phyloP scores from a whole-genome alignment of 2,329 filamentous ascomycete genomes.

The Calonectria multiphialidica region DNA sequence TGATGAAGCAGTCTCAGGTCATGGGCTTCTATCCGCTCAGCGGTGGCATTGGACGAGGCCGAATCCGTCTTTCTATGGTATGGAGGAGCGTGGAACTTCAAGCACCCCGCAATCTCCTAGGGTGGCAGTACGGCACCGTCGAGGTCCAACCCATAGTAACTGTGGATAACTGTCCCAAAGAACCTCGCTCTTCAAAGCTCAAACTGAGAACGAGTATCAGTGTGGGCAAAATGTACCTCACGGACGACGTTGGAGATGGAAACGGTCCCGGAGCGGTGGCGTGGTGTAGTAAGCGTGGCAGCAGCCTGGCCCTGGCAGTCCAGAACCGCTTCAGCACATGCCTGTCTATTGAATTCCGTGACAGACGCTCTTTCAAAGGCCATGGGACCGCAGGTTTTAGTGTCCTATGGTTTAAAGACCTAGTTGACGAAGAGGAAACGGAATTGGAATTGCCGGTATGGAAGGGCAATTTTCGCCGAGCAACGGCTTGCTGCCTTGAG shows the following conservation, averaged over 20 bases:
- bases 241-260: conserved; percentile 53
- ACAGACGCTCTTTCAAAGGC: conserved; percentile 51
- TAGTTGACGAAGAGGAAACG: conserved; percentile 74
- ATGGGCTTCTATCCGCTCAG: conserved; percentile 75
- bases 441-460: conserved; percentile 72
- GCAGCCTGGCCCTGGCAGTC: conserved; percentile 63
- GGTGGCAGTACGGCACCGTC: conserved; percentile 80
- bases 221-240: conserved; percentile 67
- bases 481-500: conserved; percentile 57
- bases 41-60: conserved; percentile 80
- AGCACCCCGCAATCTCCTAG: conserved; percentile 68
- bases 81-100: conserved; percentile 78
- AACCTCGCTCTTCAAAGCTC: conserved; percentile 63
- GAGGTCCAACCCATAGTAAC: conserved; percentile 68
- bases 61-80: conserved; percentile 77
- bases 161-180: conserved; percentile 57
- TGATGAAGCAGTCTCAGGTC: conserved; percentile 73
- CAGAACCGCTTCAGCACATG: conserved; percentile 67
- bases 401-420: conserved; percentile 77
- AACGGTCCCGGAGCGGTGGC: conserved; percentile 28
- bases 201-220: conserved; percentile 71
- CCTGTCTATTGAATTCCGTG: conserved; percentile 68
- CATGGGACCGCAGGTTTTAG: conserved; percentile 72
- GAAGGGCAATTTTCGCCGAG: conserved; percentile 67
- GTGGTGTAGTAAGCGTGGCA: conserved; percentile 66